These are phyloP conservation scores for Isabelozyma pseudorhagii DNA, from an alignment of 805 yeast genomes.

Conservation along the genomic window DNA sequence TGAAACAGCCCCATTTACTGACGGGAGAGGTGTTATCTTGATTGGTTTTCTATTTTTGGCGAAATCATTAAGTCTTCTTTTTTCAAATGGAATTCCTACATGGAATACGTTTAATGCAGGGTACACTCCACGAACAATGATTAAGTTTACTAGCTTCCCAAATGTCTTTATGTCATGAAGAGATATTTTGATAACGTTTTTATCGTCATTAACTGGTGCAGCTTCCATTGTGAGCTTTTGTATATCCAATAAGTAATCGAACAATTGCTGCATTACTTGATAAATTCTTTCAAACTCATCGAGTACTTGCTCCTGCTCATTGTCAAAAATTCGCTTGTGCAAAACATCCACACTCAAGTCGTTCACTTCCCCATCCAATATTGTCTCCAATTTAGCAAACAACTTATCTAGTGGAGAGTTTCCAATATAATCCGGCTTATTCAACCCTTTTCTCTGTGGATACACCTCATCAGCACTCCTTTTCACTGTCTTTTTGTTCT, in stretches of 20 bases:
- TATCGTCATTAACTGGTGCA: constrained; percentile 15
- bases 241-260: constrained; percentile 34
- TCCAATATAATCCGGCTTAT: constrained; percentile 25
- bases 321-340: neutral
- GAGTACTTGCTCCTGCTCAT: neutral
- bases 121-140: constrained; percentile 71
- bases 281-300: constrained; percentile 7
- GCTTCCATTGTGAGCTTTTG: constrained; percentile 33
- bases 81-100: constrained; percentile 62
- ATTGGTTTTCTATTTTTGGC: constrained; percentile 23
- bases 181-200: constrained; percentile 58
- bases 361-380: constrained; percentile 20
- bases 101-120: constrained; percentile 52
- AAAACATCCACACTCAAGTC: constrained; percentile 13
- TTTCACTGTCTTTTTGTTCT: constrained; percentile 24
- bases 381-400: constrained; percentile 26
- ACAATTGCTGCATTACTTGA: constrained; percentile 13
- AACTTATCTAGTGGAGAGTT: constrained; percentile 32
- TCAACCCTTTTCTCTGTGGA: constrained; percentile 29
- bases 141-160: constrained; percentile 57
- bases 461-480: constrained; percentile 31
- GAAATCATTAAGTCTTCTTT: constrained; percentile 54
- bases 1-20: constrained; percentile 6
- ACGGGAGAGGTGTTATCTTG: constrained; percentile 14
- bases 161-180: constrained; percentile 81